phyloP scores from a whole-genome alignment of 164 flowering plant species.

The Stephania yunnanensis region DNA sequence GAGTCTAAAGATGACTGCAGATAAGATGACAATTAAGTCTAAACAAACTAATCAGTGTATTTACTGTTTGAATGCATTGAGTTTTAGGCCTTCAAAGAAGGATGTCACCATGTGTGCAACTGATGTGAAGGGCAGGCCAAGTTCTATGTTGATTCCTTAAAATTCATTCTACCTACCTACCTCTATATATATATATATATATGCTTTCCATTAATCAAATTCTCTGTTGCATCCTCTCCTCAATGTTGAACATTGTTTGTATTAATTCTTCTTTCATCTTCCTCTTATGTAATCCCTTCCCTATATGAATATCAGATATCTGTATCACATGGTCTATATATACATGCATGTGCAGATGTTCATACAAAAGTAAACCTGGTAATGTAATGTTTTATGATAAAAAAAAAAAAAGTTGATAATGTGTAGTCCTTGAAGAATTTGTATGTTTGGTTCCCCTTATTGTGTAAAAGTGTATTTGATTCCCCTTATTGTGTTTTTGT shows the following conservation, averaged over 20 bases:
- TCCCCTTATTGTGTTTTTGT: too few relatives aligned
- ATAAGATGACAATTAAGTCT: slow-evolving; percentile 43
- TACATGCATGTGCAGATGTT: too few relatives aligned
- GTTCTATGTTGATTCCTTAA: slow-evolving; percentile 20
- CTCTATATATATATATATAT: too few relatives aligned
- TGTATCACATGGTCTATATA: too few relatives aligned
- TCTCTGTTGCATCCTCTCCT: neutral
- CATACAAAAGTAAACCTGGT: too few relatives aligned
- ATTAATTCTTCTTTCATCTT: neutral
- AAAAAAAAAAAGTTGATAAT: too few relatives aligned
- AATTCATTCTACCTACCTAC: neutral
- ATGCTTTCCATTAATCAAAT: neutral
- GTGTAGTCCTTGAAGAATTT: too few relatives aligned
- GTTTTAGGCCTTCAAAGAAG: slow-evolving; percentile 38
- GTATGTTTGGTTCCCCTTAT: too few relatives aligned
- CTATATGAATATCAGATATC: too few relatives aligned
- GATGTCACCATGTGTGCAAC: slow-evolving; percentile 39
- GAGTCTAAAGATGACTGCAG: slow-evolving; percentile 26
- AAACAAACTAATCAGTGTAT: slow-evolving; percentile 45
- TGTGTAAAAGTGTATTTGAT: too few relatives aligned
- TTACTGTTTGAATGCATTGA: slow-evolving; percentile 40
- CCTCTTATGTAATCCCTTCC: neutral
- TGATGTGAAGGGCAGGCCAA: slow-evolving; percentile 30
- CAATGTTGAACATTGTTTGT: neutral
- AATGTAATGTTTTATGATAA: too few relatives aligned